Percentiles rank a stretch among this genome's conserved stretches.
Conservation (phyloP, 768 basidiomycete species). For the Auricularia auricula-judae region DNA sequence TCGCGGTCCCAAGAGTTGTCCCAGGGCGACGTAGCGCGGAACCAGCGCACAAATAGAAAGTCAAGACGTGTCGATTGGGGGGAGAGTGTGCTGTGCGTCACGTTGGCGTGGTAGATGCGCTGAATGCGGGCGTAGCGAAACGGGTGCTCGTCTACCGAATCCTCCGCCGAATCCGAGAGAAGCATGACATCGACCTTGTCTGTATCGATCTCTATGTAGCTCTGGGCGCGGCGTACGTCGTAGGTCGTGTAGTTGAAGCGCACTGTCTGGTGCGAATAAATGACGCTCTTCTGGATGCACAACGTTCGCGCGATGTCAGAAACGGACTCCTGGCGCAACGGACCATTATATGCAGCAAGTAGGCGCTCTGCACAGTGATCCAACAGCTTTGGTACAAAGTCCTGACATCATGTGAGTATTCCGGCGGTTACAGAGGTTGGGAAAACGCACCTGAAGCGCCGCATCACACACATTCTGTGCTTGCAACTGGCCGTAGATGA, state of each 20-base stretch:
- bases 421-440: constrained; percentile 3
- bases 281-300: not conserved
- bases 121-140: constrained; percentile 26
- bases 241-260: constrained; percentile 33
- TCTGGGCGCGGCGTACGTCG: constrained; percentile 26
- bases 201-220: not conserved
- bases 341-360: not conserved
- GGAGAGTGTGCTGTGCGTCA: constrained; percentile 5
- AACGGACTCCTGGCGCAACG: constrained; percentile 15
- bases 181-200: too few species aligned
- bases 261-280: constrained; percentile 9
- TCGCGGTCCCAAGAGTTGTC: constrained; percentile 17
- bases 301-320: not conserved
- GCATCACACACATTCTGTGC: too few species aligned
- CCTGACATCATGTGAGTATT: constrained; percentile 1
- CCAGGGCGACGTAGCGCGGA: constrained; percentile 18
- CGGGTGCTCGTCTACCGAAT: constrained; percentile 14
- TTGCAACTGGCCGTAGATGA: too few species aligned
- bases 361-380: constrained; percentile 13
- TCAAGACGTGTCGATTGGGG: constrained; percentile 16
- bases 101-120: constrained; percentile 20
- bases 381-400: constrained; percentile 12
- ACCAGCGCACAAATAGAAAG: constrained; percentile 33
- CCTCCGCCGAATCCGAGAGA: constrained; percentile 2
- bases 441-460: not conserved